Base-by-base conservation (phyloP, 1,284 basidiomycete species). In the Exsudoporus floridanus region DNA sequence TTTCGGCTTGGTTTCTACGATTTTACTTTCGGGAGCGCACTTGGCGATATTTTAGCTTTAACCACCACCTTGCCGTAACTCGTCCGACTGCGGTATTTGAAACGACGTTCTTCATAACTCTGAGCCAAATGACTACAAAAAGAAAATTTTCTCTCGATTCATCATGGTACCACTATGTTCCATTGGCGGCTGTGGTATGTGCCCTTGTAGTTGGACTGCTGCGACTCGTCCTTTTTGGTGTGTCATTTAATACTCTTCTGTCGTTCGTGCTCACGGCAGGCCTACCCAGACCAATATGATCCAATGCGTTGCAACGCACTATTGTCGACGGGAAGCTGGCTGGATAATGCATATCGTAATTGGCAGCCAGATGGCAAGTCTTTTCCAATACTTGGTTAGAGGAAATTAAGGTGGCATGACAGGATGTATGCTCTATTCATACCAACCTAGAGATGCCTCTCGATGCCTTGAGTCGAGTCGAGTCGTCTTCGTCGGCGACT, bases 401-500 rank as follows among this genome's bases (percentile, higher is more conserved):
- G 35, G 49, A 45, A 53, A 52, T 55, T 54, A 44, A 59, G 31
- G 43, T 38, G 30, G 31, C 43, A 49, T 43, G 57, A 60, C 57
- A 90, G 88, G 90, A 27, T 92, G 90, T 63, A 90, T 91, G 81
- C 74, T 89, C 43, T 73, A 88, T 63, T 64, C 74, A 12, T 91
- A 91, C 65, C 75, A 75, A 49, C 66, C 79, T 6, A 71, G 72
- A 16, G 82, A 89, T 52, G 75, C 78, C 33, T 66, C 74, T 16
- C 62, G 67, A 13, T 90, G 88, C 62, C 69, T 90, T 21, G 65
- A 68, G 19, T 75, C 77, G 13, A 75, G 77, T 57, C 75, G 76
- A 10, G 75, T 91, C 25, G 73, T 90, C 44, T 95, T 95, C 67
- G 76, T 90, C 37, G 92, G 92, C n/a, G 92, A 95, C 70, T 93